phyloP scores from a whole-genome alignment of 225 moss, liverwort and hornwort species.

The Sphagnum contortum region DNA sequence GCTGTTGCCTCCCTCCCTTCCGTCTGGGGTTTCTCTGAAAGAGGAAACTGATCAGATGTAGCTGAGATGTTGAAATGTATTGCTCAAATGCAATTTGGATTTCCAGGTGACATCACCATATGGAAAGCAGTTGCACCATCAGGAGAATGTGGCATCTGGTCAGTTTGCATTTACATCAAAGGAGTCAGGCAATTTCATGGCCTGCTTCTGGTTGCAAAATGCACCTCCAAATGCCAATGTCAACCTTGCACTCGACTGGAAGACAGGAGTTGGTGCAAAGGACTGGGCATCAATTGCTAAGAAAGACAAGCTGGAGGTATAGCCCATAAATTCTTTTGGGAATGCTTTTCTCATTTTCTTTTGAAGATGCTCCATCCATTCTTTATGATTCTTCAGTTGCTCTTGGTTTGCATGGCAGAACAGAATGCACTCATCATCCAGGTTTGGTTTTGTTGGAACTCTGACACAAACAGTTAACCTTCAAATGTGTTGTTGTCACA shows the following conservation, averaged over 20 bases:
- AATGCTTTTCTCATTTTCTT: too few species aligned
- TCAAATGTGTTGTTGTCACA: too few species aligned
- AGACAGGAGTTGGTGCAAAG: constrained; percentile 85
- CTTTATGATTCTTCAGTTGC: too few species aligned
- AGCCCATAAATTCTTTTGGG: background rate
- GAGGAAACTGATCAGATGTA: too few species aligned
- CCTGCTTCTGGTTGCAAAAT: constrained; percentile 77
- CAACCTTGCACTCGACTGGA: constrained; percentile 84
- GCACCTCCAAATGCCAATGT: constrained; percentile 17
- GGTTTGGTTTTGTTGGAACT: too few species aligned
- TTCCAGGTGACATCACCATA: constrained; percentile 78
- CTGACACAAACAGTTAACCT: too few species aligned
- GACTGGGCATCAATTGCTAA: constrained; percentile 94
- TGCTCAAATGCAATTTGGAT: background rate
- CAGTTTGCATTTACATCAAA: constrained; percentile 86
- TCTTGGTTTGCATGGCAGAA: too few species aligned
- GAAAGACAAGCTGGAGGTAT: constrained; percentile 94
- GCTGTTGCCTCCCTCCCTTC: too few species aligned
- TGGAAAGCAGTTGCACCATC: constrained; percentile 59
- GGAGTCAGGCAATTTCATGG: constrained; percentile 78
- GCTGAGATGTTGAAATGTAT: too few species aligned
- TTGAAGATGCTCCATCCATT: too few species aligned
- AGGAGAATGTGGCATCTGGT: constrained; percentile 51
- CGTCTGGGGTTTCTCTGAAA: too few species aligned
- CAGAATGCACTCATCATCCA: too few species aligned